These are phyloP conservation scores for Paraconiothyrium brasiliense DNA, from an alignment of 2,329 filamentous ascomycete genomes.

Conservation along the genomic window DNA sequence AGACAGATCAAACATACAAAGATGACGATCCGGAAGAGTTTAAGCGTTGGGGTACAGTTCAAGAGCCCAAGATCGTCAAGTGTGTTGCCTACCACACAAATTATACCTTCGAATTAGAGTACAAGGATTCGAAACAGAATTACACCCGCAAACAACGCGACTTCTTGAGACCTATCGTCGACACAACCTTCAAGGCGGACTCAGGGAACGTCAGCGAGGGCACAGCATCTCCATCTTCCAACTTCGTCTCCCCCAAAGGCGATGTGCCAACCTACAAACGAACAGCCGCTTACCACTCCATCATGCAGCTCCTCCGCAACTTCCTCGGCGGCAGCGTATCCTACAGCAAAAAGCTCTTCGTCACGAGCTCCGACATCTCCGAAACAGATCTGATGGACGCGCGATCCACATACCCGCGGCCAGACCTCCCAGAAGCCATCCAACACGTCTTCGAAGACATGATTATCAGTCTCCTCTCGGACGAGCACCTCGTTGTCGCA, in stretches of 20 bases:
- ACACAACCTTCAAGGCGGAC: constrained; percentile 36
- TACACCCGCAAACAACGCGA: constrained; percentile 35
- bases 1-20: constrained; percentile 37
- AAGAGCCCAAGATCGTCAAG: constrained; percentile 47
- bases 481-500: constrained; percentile 42
- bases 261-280: constrained; percentile 42
- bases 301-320: constrained; percentile 44
- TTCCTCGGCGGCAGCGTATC: constrained; percentile 48
- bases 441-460: constrained; percentile 50
- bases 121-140: constrained; percentile 35
- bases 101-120: constrained; percentile 47
- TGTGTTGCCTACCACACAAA: constrained; percentile 48
- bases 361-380: constrained; percentile 47
- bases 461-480: constrained; percentile 46
- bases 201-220: constrained; percentile 23
- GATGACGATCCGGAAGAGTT: constrained; percentile 34
- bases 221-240: constrained; percentile 28
- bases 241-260: constrained; percentile 36
- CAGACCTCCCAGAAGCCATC: constrained; percentile 38
- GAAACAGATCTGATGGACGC: constrained; percentile 46
- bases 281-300: constrained; percentile 43
- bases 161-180: constrained; percentile 41
- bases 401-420: constrained; percentile 38
- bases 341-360: constrained; percentile 30
- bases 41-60: constrained; percentile 41